Conservation (phyloP, 257 asterid species). For the Coffea eugenioides region DNA sequence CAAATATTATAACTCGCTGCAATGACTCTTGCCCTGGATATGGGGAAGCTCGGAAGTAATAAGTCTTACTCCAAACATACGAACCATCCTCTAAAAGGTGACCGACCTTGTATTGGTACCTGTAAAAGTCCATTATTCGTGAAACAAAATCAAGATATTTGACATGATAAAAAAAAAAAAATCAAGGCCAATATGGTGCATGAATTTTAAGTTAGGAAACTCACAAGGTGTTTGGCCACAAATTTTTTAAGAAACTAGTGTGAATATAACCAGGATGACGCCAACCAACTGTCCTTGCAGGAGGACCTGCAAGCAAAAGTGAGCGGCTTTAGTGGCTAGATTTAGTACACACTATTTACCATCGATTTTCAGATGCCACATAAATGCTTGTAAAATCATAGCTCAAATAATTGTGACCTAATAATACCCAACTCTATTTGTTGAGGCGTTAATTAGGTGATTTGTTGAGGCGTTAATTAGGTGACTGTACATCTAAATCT, state of each 20-base stretch:
- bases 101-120: conserved; percentile 75
- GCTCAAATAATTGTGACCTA: no score
- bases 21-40: conserved; percentile 85
- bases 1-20: conserved; percentile 78
- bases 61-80: conserved; percentile 68
- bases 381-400: no score
- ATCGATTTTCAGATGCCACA: no score
- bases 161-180: conserved; percentile 84
- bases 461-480: no score
- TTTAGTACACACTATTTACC: background rate
- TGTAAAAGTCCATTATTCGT: conserved; percentile 17
- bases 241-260: conserved; percentile 77
- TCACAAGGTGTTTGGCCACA: conserved; percentile 82
- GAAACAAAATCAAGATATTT: conserved; percentile 48
- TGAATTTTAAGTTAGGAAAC: conserved; percentile 74
- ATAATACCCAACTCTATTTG: no score
- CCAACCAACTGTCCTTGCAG: conserved; percentile 98
- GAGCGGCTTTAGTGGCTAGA: background rate
- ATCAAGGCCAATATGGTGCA: conserved; percentile 95
- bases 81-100: conserved; percentile 58
- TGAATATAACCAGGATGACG: conserved; percentile 96
- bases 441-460: no score
- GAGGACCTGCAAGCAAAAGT: conserved; percentile 49
- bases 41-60: conserved; percentile 70
- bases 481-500: no score